These are phyloP conservation scores for Cladophialophora exuberans DNA, from an alignment of 2,329 filamentous ascomycete species.

Conservation along the genomic window DNA sequence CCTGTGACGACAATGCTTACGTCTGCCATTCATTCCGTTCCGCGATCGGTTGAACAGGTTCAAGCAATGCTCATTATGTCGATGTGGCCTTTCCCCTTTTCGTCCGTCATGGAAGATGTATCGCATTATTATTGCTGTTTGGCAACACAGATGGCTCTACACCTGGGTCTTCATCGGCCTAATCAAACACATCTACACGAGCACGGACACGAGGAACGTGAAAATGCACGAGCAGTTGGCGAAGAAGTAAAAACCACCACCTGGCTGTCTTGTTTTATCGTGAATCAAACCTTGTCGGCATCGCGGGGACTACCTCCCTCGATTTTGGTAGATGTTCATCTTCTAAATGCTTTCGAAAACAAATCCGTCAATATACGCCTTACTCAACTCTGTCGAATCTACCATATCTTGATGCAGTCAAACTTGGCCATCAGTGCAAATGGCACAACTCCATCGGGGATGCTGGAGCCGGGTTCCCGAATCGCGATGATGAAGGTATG, in stretches of 20 bases:
- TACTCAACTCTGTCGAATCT: constrained; percentile 10
- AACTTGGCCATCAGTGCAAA: constrained; percentile 9
- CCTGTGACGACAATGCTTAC: constrained; percentile 23
- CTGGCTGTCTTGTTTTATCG: constrained; percentile 32
- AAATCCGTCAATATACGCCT: not conserved
- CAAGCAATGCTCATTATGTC: constrained; percentile 31
- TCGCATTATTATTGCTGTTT: constrained; percentile 23
- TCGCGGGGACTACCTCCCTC: constrained; percentile 8
- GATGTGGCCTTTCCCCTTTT: constrained; percentile 33
- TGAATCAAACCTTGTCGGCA: constrained; percentile 15
- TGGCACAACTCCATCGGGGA: constrained; percentile 4
- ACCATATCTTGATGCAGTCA: constrained; percentile 4
- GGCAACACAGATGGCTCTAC: constrained; percentile 29
- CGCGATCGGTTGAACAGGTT: constrained; percentile 27
- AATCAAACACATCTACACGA: constrained; percentile 24
- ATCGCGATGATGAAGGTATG: not conserved
- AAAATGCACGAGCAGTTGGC: constrained; percentile 14
- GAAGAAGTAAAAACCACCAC: constrained; percentile 28
- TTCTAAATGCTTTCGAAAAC: constrained; percentile 9
- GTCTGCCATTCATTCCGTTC: constrained; percentile 26
- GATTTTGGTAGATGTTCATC: constrained; percentile 1
- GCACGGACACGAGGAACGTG: constrained; percentile 25
- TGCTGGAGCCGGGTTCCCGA: constrained; percentile 5
- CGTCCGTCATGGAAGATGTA: constrained; percentile 26
- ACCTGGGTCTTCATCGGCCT: constrained; percentile 32